These are phyloP conservation scores for Aschersonia sp. DNA, from an alignment of 2,329 filamentous ascomycete species.

Conservation along the genomic window DNA sequence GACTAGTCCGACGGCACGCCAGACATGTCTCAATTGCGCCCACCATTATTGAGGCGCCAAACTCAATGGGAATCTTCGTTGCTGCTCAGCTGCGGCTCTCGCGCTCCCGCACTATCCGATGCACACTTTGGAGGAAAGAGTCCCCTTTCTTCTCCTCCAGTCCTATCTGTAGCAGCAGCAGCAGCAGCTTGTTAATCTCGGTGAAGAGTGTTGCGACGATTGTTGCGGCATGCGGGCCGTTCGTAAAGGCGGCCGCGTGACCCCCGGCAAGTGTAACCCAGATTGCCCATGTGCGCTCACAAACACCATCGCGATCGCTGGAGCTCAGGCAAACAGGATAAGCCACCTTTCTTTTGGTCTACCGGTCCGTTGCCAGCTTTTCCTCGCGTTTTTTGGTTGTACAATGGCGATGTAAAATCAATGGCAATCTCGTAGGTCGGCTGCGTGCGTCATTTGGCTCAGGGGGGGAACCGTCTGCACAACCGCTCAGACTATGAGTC, in stretches of 20 bases:
- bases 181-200: background rate
- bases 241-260: background rate
- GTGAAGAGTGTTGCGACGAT: background rate
- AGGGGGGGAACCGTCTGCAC: too few species aligned
- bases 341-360: background rate
- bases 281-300: background rate
- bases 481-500: too few species aligned
- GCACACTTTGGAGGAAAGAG: too few species aligned
- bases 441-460: too few species aligned
- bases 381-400: too few species aligned
- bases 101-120: too few species aligned
- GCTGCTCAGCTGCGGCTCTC: background rate
- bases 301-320: background rate
- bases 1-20: background rate
- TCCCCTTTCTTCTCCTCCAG: background rate
- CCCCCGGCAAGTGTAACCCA: background rate
- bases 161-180: background rate
- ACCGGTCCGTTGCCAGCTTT: too few species aligned
- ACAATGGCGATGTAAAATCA: too few species aligned
- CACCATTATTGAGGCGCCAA: background rate
- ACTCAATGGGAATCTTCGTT: background rate
- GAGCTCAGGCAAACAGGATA: background rate
- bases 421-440: too few species aligned
- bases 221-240: background rate
- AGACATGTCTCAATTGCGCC: background rate